A percentile compares a stretch with the other conserved stretches of the same genome.
Evolutionary conservation across 768 basidiomycete genomes (phyloP).

Genomic region (Trametes maxima): DNA sequence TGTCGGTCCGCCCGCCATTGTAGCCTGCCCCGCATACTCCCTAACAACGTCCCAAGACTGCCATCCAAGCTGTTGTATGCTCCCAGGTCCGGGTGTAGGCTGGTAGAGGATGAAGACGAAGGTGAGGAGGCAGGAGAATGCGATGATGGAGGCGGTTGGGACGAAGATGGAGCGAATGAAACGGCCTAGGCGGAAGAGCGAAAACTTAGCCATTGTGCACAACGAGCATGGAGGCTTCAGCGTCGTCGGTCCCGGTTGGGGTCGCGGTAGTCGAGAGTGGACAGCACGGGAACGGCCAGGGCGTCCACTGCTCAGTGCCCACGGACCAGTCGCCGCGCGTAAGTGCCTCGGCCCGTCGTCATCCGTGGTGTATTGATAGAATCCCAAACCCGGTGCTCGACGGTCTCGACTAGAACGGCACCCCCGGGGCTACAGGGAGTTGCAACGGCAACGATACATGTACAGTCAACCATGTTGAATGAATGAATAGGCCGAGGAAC

Average conservation of each 20-base stretch:
- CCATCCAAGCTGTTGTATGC: conserved; percentile 79
- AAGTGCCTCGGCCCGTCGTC: background rate
- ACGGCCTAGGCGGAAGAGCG: conserved; percentile 45
- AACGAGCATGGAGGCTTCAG: background rate
- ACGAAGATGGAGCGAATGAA: conserved; percentile 55
- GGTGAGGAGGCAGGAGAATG: conserved; percentile 72
- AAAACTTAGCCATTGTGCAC: conserved; percentile 30
- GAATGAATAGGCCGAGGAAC: too few species aligned
- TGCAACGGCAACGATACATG: too few species aligned
- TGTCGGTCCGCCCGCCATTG: background rate
- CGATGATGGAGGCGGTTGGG: conserved; percentile 61
- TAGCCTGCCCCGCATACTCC: conserved; percentile 20
- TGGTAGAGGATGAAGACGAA: conserved; percentile 83
- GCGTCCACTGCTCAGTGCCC: background rate
- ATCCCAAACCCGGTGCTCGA: background rate
- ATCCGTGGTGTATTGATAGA: background rate
- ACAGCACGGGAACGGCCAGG: background rate
- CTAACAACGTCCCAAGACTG: conserved; percentile 80
- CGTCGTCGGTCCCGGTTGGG: background rate
- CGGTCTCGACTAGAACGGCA: too few species aligned
- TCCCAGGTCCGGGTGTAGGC: conserved; percentile 71
- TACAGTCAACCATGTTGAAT: too few species aligned
- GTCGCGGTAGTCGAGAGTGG: background rate
- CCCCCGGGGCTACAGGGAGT: too few species aligned
- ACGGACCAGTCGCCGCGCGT: too few species aligned